phyloP scores from a whole-genome alignment of 768 basidiomycete genomes.

The Rhodotorula graminis region DNA sequence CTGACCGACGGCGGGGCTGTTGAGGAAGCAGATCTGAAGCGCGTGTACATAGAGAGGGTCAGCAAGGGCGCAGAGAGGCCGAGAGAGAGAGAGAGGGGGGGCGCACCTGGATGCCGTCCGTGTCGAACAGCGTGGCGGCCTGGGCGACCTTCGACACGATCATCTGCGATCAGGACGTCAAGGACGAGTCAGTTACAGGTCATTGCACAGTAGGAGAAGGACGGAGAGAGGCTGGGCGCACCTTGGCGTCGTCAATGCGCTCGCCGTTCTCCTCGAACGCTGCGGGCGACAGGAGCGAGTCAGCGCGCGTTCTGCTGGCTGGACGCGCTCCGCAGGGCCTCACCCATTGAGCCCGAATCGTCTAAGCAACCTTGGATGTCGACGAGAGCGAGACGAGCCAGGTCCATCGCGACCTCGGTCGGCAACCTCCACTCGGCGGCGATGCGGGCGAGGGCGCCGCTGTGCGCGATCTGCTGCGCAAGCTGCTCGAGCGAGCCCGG shows the following conservation, averaged over 20 bases:
- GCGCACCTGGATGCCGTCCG: constrained; percentile 1
- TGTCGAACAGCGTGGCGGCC: constrained; percentile 16
- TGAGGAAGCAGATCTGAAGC: constrained; percentile 43
- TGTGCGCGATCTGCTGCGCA: constrained; percentile 47
- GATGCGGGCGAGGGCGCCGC: constrained; percentile 47
- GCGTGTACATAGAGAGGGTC: background rate
- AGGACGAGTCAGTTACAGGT: no score
- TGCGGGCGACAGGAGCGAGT: constrained; percentile 1
- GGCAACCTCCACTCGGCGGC: constrained; percentile 49
- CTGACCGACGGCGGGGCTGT: constrained; percentile 47
- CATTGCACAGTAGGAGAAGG: no score
- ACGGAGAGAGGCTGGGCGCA: no score
- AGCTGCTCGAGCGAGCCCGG: constrained; percentile 47
- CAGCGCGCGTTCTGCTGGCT: background rate
- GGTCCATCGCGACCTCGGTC: constrained; percentile 48
- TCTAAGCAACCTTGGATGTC: constrained; percentile 47
- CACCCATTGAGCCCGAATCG: constrained; percentile 20
- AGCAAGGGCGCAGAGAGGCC: background rate
- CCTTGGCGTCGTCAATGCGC: constrained; percentile 50
- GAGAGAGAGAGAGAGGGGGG: no score
- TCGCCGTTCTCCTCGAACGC: constrained; percentile 50
- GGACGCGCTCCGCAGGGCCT: no score
- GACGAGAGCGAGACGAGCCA: constrained; percentile 49
- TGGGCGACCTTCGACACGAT: constrained; percentile 31
- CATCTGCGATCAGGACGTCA: constrained; percentile 5